Conservation (phyloP, 257 asterid species). For the Avicennia marina region DNA sequence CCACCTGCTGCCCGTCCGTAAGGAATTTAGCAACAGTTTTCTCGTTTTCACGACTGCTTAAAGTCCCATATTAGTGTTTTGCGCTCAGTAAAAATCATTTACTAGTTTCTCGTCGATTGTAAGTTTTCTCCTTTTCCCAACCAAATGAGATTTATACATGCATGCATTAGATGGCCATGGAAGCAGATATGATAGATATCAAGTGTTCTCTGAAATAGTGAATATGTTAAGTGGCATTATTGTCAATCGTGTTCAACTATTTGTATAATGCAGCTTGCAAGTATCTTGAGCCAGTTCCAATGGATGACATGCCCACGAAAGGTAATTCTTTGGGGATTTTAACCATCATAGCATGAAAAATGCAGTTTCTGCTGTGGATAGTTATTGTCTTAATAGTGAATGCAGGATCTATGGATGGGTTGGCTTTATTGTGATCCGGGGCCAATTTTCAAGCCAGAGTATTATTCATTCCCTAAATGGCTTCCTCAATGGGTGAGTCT, state of each 20-base stretch:
- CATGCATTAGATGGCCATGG: not conserved
- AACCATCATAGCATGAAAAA: not conserved
- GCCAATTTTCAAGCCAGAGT: constrained; percentile 69
- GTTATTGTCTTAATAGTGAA: not conserved
- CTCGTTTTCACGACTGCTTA: not conserved
- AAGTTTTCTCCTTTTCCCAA: not conserved
- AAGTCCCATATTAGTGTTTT: not conserved
- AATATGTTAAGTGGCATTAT: constrained; percentile 1
- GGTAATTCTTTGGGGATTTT: constrained; percentile 39
- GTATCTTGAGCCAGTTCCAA: constrained; percentile 66
- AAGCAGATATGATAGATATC: too few relatives aligned
- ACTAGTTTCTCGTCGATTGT: not conserved
- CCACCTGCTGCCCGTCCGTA: not conserved
- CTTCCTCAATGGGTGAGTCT: constrained; percentile 68
- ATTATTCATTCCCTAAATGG: constrained; percentile 65
- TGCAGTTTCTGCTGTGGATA: constrained; percentile 5
- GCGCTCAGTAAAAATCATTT: not conserved
- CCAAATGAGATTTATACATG: not conserved
- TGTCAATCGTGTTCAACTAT: constrained; percentile 8
- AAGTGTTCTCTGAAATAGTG: too few relatives aligned
- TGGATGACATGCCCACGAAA: constrained; percentile 98
- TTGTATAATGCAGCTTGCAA: constrained; percentile 64
- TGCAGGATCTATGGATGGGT: constrained; percentile 82
- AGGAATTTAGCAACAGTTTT: not conserved
- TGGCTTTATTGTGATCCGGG: constrained; percentile 99